These are phyloP conservation scores for Zygoascus biomembranicola DNA, from an alignment of 805 yeast species.

Conservation along the genomic window DNA sequence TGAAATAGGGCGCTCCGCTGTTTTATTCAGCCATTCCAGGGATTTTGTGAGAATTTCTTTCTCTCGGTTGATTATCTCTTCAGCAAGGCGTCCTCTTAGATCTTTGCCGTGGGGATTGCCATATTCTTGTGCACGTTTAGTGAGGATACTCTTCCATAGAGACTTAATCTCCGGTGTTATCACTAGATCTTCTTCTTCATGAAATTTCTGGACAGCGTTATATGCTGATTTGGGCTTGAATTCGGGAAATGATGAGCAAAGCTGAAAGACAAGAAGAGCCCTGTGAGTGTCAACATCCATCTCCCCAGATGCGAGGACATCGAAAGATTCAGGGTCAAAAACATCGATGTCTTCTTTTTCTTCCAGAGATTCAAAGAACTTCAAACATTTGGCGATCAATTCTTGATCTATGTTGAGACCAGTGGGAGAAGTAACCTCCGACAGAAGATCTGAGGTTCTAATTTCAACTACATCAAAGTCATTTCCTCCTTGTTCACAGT, in stretches of 20 bases:
- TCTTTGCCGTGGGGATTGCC: constrained; percentile 5
- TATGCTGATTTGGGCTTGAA: constrained; percentile 8
- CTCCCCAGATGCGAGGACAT: constrained; percentile 14
- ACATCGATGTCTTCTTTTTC: constrained; percentile 17
- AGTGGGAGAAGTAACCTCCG: constrained; percentile 34
- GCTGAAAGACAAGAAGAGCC: constrained; percentile 7
- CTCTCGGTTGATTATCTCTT: constrained; percentile 23
- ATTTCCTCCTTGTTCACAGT: constrained; percentile 68
- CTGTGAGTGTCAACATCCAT: constrained; percentile 13
- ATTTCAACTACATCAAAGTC: constrained; percentile 77
- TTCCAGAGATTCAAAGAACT: constrained; percentile 4
- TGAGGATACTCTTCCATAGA: constrained; percentile 9
- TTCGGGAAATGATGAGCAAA: constrained; percentile 5
- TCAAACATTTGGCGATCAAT: constrained; percentile 1
- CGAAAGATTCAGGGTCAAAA: constrained; percentile 20
- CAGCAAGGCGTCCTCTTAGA: constrained; percentile 14
- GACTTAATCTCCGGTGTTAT: constrained; percentile 10
- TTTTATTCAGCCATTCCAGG: constrained; percentile 15
- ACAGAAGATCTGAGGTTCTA: constrained; percentile 20
- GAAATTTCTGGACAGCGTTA: constrained; percentile 6
- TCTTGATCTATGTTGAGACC: neutral
- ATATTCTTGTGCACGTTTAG: constrained; percentile 17
- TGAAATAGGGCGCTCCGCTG: neutral
- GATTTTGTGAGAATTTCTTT: constrained; percentile 19
- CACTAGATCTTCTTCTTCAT: constrained; percentile 4